Conservation (phyloP, 2,329 filamentous ascomycete genomes). For the Apiospora marii region DNA sequence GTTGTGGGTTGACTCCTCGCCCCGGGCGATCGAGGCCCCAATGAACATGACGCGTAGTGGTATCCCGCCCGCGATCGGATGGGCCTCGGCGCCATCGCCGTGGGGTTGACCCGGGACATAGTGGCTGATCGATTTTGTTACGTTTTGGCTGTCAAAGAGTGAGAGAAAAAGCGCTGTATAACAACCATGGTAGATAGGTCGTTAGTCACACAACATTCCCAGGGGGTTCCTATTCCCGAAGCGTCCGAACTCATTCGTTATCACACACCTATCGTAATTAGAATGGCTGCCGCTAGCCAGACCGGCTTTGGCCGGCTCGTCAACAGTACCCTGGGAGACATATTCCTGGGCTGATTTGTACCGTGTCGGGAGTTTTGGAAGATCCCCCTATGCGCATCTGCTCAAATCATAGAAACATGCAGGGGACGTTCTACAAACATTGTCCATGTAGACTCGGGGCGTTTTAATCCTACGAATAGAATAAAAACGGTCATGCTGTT, state of each 20-base stretch:
- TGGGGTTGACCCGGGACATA: background rate
- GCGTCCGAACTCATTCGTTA: background rate
- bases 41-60: slow-evolving; percentile 42
- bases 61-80: slow-evolving; percentile 36
- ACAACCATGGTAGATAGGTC: too few relatives aligned
- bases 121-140: background rate
- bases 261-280: background rate
- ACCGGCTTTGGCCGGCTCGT: slow-evolving; percentile 13
- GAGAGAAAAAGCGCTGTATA: background rate
- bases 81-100: background rate
- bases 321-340: background rate
- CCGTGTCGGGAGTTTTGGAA: background rate
- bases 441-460: background rate
- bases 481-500: background rate
- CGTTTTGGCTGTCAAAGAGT: background rate
- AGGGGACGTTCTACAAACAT: background rate
- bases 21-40: slow-evolving; percentile 40
- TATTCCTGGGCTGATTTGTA: background rate
- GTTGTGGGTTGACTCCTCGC: slow-evolving; percentile 36
- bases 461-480: background rate
- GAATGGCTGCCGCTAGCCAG: background rate
- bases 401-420: background rate
- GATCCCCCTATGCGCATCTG: background rate
- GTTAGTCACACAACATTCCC: background rate
- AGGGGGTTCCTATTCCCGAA: background rate